Base-by-base conservation (phyloP, 352 stramenopile species). In the Globisporangium nodosum region DNA sequence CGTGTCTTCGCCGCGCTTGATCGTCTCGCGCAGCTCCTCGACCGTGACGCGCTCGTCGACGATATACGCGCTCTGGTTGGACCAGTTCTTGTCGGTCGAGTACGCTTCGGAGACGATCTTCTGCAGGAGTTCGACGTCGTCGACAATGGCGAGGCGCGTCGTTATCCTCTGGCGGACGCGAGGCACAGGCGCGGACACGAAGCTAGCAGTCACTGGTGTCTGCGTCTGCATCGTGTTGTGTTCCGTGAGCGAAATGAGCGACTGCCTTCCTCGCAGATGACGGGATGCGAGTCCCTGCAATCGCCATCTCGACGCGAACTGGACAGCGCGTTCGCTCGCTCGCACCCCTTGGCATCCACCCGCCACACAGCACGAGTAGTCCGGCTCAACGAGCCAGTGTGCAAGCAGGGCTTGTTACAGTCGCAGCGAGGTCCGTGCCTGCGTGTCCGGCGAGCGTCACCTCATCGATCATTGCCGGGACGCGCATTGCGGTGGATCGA, bases 1-100 rank as follows among this genome's bases (percentile, higher is more conserved):
- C 35, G 47, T 33, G 55, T 61, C 55, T 15, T 31, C 35, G 18
- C 51, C 51, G 33, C 15, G 16, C 18, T 31, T 18, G 51, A 56
- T 47, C 33, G 30, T 42, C 18, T 35, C 51, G 8, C 16, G 33
- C 15, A 56, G 51, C 35, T 56, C 51, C 2, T 56, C 51, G 35
- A 56, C 12, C n/a, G 51, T 33, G 7, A 56, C 40, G 51, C 51
- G 51, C 33, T 56, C 51, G 51, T 56, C 51, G 16, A 47, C 15
- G 33, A 56, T 31, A n/a, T 47, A 11, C n/a, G 37, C 51, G 33
- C 35, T 56, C 51, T 56, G 33, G 35, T 56, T 56, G 13, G 7
- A 33, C 51, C 35, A 47, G 51, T 56, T 56, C 33, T 43, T 42
- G 35, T 56, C 20, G 35, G 30, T 20, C 33, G 33, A 21, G 51